Evolutionary conservation across 495 filamentous ascomycete species (phyloP).

Genomic region (Hypoxylon subgilvum): DNA sequence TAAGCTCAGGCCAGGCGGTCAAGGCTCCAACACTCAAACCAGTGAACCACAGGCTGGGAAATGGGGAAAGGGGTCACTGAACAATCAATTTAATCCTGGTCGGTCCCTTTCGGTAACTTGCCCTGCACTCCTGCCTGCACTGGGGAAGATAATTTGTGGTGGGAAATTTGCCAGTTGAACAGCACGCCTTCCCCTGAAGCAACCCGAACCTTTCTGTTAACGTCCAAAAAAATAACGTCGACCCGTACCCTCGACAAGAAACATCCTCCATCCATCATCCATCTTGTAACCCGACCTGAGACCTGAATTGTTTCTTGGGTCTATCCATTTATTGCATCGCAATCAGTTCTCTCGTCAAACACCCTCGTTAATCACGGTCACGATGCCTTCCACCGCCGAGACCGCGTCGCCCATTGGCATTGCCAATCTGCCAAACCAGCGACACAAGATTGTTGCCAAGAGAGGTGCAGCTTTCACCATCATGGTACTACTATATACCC

Average conservation of each 20-base stretch:
- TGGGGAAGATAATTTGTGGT: conserved; percentile 12
- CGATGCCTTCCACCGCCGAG: conserved; percentile 80
- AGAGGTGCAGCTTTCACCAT: conserved; percentile 98
- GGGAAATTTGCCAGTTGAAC: conserved; percentile 35
- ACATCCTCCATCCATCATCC: neutral
- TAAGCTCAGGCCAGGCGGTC: conserved; percentile 38
- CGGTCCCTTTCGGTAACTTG: conserved; percentile 25
- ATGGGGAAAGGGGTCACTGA: conserved; percentile 31
- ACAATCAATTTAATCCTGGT: conserved; percentile 33
- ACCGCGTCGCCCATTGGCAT: conserved; percentile 96
- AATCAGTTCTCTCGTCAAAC: conserved; percentile 33
- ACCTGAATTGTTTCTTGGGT: conserved; percentile 20
- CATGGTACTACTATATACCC: conserved; percentile 68
- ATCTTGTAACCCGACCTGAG: conserved; percentile 3
- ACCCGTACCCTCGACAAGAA: conserved; percentile 9
- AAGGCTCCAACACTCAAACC: conserved; percentile 37
- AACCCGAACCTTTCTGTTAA: conserved; percentile 15
- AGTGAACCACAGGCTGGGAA: conserved; percentile 33
- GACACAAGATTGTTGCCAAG: conserved; percentile 99
- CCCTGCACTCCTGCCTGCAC: conserved; percentile 25
- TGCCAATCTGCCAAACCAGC: conserved; percentile 98
- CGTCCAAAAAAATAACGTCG: conserved; percentile 35
- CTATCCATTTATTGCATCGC: conserved; percentile 12
- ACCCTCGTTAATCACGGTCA: conserved; percentile 39
- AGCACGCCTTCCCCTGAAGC: conserved; percentile 37